Base-by-base conservation (phyloP, 1,284 basidiomycete genomes). In the Moesziomyces aphidis region DNA sequence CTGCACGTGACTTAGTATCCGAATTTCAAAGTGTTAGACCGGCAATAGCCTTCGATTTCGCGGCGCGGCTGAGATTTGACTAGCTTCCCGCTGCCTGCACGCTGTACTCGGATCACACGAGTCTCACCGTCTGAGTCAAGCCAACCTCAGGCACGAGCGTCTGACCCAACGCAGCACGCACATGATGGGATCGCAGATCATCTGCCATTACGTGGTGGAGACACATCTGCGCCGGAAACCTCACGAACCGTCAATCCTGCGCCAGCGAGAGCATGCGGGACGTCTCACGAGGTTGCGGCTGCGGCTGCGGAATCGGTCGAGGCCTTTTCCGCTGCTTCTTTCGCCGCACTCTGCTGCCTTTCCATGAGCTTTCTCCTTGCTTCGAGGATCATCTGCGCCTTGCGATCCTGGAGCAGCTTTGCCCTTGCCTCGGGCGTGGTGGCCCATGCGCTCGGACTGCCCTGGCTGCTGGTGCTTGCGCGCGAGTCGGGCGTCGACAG, bases 311-410 rank as follows among this genome's bases (percentile, higher is more conserved):
- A 11, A 13, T 28, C 23, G 11, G 36, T 45, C 31, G 55, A 4
- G 19, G 24, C 42, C 11, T 42, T n/a, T 4, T 34, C n/a, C 6
- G 55, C 31, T 3, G 51, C 21, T 44, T 53, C 42, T 11, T 58
- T 50, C 28, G 62, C 50, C 13, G 55, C 49, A 13, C 5, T 31
- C 13, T 58, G 60, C 47, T 66, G 67, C 56, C 53, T 58, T 34
- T 74, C 62, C 22, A 74, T 51, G 22, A 74, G 57, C 60, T 75
- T 75, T 47, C 42, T 66, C 23, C 73, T 62, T 2, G 73, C 73
- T 24, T 75, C 67, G 8, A 75, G 46, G 28, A 76, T 71, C 76
- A 74, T 79, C 52, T 69, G 55, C 58, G 72, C 70, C 65, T 79
- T 78, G 15, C 76, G 50, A 53, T 74, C 73, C 53, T 65, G 64